Evolutionary conservation across 2,329 filamentous ascomycete genomes (phyloP), one percentile per base, ranked within the genome.

Genomic region (Aspergillus ibericus): DNA sequence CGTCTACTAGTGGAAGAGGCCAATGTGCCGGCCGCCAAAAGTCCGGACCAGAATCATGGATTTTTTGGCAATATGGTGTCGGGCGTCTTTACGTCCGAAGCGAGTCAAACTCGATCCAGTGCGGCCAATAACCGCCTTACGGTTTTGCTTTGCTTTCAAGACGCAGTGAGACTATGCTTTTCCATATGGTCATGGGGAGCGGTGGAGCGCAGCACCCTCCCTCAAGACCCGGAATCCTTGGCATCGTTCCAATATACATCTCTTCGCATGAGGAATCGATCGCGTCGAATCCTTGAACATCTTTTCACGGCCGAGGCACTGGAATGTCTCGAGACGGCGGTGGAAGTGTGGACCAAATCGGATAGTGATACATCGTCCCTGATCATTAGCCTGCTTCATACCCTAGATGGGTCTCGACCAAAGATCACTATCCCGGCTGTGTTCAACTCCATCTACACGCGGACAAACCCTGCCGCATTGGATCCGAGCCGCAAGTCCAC

Each of bases 41-140:
- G 87, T 59, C 91, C 92, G 20, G 91, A 96, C 68, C 90, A 91
- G 65, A 86, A 88, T 13, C 91, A 93, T 70, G 88, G 92, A 5
- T 93, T 97, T 72, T 96, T 98, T 69, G 92, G 92, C 46, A 96
- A 91, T 66, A 96, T 97, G 86, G 91, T 96, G 1, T 95, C 92
- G 0, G 92, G 92, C 1, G 91, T 96, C 0, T 96, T 96, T 71
- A 84, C 91, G 36, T 85, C 89, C 0, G 92, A 97, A 59, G 81
- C 85, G 0, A 87, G 84, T 1, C 90, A 93, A 60, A 83, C 86
- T n/a, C 87, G 92, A 50, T 92, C 88, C 59, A 86, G 88, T 7
- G 92, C 91, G n/a, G 92, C 93, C 8, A 99, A 98, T 69, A 93
- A 95, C 67, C 86, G 93, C 47, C 82, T 99, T 20, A 98, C 95